Evolutionary conservation across 371 early-diverging fungal species (phyloP).

Genomic region (Nosema muscidifuracis): DNA sequence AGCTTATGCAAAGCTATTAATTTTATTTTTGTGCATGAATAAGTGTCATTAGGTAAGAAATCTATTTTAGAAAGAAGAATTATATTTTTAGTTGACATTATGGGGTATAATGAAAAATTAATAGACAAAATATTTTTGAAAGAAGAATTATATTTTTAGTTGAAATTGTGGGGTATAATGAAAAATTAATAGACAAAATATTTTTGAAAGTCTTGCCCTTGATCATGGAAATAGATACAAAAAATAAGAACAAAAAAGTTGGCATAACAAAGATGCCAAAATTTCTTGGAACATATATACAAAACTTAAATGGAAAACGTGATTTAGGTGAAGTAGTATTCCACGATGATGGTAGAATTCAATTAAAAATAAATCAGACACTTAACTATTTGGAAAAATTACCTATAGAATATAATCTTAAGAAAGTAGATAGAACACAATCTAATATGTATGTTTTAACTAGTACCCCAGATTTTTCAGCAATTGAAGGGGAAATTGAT

Average conservation of each 20-base stretch:
- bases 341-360: neutral
- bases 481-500: constrained; percentile 55
- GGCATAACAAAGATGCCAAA: constrained; percentile 56
- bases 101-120: too few relatives aligned
- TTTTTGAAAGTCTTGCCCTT: neutral
- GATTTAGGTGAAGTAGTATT: constrained; percentile 43
- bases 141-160: too few relatives aligned
- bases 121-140: too few relatives aligned
- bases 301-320: neutral
- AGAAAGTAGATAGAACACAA: constrained; percentile 8
- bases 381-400: constrained; percentile 3
- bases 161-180: too few relatives aligned
- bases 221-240: constrained; percentile 33
- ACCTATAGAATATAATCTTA: constrained; percentile 39
- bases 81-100: constrained; percentile 8
- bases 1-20: constrained; percentile 9
- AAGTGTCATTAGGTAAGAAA: constrained; percentile 7
- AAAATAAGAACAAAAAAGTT: constrained; percentile 41
- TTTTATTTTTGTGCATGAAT: constrained; percentile 10
- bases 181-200: too few relatives aligned
- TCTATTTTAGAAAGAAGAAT: constrained; percentile 17
- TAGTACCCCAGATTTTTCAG: constrained; percentile 8
- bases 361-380: constrained; percentile 1
- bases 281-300: constrained; percentile 51
- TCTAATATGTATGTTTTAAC: constrained; percentile 44